Percentiles rank a stretch among this genome's conserved stretches.
Evolutionary conservation across 495 filamentous ascomycete species (phyloP).

Genomic region (Cenococcum geophilum): DNA sequence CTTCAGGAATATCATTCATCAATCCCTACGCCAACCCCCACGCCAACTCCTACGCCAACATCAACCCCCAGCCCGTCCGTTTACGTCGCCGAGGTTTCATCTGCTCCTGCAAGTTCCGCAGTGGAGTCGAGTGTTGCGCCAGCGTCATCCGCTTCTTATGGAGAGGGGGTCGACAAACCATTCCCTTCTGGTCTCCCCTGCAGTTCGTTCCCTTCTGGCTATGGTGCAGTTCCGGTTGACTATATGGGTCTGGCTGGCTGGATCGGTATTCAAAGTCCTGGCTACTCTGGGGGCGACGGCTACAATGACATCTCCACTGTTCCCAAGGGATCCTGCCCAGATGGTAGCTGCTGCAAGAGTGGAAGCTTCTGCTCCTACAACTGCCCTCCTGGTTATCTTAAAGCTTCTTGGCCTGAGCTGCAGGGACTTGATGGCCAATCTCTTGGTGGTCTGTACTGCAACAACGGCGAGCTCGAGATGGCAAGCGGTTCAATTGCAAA

Average conservation of each 20-base stretch:
- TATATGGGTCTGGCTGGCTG: constrained; percentile 69
- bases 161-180: constrained; percentile 46
- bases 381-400: constrained; percentile 86
- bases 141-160: background rate
- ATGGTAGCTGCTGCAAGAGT: constrained; percentile 49
- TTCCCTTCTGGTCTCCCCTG: constrained; percentile 80
- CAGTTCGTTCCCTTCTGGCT: constrained; percentile 67
- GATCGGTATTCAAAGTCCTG: constrained; percentile 68
- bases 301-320: constrained; percentile 57
- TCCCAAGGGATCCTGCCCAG: constrained; percentile 38
- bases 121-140: constrained; percentile 1
- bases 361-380: constrained; percentile 85
- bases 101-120: background rate
- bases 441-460: constrained; percentile 82
- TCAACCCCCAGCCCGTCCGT: background rate
- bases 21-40: background rate
- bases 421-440: constrained; percentile 84
- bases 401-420: constrained; percentile 78
- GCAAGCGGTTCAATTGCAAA: constrained; percentile 60
- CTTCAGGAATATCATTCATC: background rate
- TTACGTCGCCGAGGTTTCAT: background rate
- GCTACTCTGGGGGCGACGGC: constrained; percentile 37
- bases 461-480: constrained; percentile 68
- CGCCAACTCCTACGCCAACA: background rate
- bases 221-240: constrained; percentile 66